Evolutionary conservation across 2,329 filamentous ascomycete genomes (phyloP).

Genomic region (Aspergillus tamarii): DNA sequence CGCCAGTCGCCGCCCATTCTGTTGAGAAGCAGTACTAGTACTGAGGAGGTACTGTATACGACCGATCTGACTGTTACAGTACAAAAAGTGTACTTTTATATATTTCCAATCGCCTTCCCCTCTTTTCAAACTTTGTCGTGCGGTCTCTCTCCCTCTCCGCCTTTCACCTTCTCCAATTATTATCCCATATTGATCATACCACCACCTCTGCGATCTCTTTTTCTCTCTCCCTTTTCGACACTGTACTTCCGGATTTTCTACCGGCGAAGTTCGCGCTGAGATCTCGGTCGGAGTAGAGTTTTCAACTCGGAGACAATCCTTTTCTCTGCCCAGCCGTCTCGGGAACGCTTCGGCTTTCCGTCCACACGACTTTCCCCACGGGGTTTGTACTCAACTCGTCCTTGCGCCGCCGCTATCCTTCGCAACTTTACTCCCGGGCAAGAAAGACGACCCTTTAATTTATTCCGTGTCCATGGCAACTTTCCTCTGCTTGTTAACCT

Average conservation of each 20-base stretch:
- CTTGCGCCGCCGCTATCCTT: background rate
- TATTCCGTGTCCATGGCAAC: background rate
- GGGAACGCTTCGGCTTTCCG: conserved; percentile 8
- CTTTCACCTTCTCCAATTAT: background rate
- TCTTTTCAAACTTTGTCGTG: conserved; percentile 1
- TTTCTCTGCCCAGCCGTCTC: background rate
- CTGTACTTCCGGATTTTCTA: background rate
- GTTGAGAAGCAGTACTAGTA: background rate
- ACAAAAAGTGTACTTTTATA: background rate
- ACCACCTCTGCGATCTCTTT: background rate
- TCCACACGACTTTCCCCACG: conserved; percentile 6
- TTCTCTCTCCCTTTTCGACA: background rate
- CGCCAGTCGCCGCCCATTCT: background rate
- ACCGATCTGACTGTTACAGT: background rate
- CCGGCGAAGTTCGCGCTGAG: background rate
- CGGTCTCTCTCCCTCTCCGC: background rate
- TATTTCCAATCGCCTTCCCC: conserved; percentile 1
- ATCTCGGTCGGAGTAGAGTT: background rate
- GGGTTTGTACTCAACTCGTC: conserved; percentile 1
- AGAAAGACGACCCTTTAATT: background rate
- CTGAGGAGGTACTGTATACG: background rate
- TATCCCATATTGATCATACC: background rate
- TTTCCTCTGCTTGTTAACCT: background rate
- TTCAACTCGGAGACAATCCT: background rate
- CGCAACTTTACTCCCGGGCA: background rate